Conservation (phyloP, 306 rosid species). For the Quercus robur region DNA sequence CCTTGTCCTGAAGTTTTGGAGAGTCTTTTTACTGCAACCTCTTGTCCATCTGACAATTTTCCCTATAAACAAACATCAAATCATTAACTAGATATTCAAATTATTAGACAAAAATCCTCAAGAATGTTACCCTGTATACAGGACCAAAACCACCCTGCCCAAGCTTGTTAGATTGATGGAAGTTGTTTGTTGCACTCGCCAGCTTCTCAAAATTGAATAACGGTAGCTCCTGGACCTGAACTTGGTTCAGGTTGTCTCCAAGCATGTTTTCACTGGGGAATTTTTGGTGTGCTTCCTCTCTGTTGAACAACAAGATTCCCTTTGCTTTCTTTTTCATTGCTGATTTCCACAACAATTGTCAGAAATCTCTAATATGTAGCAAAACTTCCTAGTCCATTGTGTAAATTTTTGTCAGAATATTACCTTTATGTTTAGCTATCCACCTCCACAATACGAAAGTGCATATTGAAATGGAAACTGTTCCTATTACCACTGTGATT, state of each 20-base stretch:
- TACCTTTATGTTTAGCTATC: constrained; percentile 7
- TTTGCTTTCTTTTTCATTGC: neutral
- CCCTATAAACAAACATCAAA: constrained; percentile 22
- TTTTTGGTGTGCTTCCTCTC: neutral
- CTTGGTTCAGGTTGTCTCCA: neutral
- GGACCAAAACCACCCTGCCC: constrained; percentile 36
- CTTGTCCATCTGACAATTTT: constrained; percentile 27
- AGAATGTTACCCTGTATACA: constrained; percentile 25
- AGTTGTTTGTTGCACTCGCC: constrained; percentile 24
- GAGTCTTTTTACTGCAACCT: constrained; percentile 44
- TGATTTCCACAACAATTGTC: neutral
- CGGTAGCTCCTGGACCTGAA: constrained; percentile 23
- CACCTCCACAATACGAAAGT: constrained; percentile 18
- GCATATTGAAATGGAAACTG: neutral
- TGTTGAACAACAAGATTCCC: neutral
- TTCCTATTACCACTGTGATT: constrained; percentile 5
- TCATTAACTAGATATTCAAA: neutral
- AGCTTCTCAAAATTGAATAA: constrained; percentile 13
- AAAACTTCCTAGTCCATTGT: neutral
- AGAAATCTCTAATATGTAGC: neutral
- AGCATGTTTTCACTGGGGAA: neutral
- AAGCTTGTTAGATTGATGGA: constrained; percentile 20
- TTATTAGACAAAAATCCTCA: neutral
- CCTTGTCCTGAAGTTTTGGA: constrained; percentile 43
- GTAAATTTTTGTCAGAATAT: neutral